Evolutionary conservation across 75 land plant genomes (phyloP).

Genomic region (Pinus albicaulis): DNA sequence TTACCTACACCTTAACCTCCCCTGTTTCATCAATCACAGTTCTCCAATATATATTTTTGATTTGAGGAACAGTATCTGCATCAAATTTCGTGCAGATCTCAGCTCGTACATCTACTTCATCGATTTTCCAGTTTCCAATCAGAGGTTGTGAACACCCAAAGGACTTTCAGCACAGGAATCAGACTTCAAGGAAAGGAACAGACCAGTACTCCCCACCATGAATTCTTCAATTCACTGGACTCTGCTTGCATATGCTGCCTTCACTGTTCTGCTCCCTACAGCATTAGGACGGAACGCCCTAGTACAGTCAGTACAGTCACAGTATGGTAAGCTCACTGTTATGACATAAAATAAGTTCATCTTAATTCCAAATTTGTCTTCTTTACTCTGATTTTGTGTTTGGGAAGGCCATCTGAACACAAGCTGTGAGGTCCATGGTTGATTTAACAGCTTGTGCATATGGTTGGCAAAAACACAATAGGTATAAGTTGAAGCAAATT

Average conservation of each 20-base stretch:
- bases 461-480: too few relatives aligned
- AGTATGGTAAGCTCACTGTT: neutral
- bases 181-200: neutral
- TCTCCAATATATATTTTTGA: neutral
- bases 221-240: neutral
- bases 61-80: neutral
- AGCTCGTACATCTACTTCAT: neutral
- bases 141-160: neutral
- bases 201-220: neutral
- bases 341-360: too few relatives aligned
- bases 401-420: too few relatives aligned
- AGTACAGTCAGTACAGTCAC: conserved; percentile 1
- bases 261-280: conserved; percentile 1
- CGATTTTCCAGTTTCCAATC: neutral
- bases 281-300: neutral
- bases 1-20: neutral
- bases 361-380: too few relatives aligned
- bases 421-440: too few relatives aligned
- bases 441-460: too few relatives aligned
- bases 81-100: neutral
- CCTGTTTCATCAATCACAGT: neutral
- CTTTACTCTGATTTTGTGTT: too few relatives aligned
- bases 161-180: too few relatives aligned
- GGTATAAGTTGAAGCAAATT: too few relatives aligned
- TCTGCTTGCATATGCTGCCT: neutral